Base-by-base conservation (phyloP, 169 alveolate species). In the Plasmodium adleri region DNA sequence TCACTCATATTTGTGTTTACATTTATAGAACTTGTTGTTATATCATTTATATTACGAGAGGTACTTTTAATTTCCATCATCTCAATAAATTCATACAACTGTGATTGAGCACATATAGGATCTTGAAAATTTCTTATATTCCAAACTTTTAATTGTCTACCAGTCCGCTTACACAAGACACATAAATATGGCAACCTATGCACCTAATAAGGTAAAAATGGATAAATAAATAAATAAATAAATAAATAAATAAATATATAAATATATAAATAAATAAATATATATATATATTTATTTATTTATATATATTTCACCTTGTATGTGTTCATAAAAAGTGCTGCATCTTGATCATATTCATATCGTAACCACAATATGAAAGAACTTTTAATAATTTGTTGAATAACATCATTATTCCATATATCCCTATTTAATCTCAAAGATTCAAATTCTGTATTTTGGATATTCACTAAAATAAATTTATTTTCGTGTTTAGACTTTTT, bases 111-210 rank as follows among this genome's bases (percentile, higher is more conserved):
- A 80, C 90, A 80, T 54, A 80, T 68, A 8, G 90, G 90, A 32
- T 80, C 90, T 22, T 68, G 49, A 45, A 80, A 80, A 4, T 67
- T 49, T 80, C 60, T 70, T 12, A 88, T 73, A 59, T 76, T 88
- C 95, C 92, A 88, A 10, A 92, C 83, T 78, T 88, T 58, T 39
- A 74, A 60, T 54, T 85, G 56, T 12, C 91, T 80, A 4, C 88
- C 88, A 1, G 88, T 80, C 8, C 92, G 13, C 56, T 64, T 86
- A 60, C 90, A 80, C 20, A 80, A 72, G 1, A 50, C 90, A 47
- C 90, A 80, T 45, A 80, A 67, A 24, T 68, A 72, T 43, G 90
- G 90, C 12, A 80, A 60, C 43, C 52, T 80, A n/a, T 56, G 67
- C 10, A 80, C 80, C 90, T 80, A 58, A 6, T 43, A 63, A 15